A percentile compares a stretch with the other conserved stretches of the same genome.
Conservation (phyloP, 2,329 filamentous ascomycete genomes). For the Trichoderma simmonsii region DNA sequence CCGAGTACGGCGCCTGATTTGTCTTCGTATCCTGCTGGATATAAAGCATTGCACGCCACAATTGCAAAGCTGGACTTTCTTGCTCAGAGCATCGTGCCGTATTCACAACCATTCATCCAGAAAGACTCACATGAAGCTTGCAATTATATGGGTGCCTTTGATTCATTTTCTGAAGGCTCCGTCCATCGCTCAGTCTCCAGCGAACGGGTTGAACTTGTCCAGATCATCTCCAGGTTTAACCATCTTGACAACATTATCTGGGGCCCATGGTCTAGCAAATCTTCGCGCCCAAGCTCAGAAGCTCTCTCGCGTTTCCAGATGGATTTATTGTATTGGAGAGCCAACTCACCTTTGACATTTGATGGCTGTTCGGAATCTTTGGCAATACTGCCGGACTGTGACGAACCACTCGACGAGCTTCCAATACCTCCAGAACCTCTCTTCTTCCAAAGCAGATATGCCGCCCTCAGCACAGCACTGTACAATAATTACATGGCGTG, state of each 20-base stretch:
- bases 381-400: background rate
- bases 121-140: background rate
- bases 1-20: accelerated
- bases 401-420: background rate
- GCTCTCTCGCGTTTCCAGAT: background rate
- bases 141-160: background rate
- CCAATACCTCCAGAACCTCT: background rate
- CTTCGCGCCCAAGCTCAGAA: background rate
- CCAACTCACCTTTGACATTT: background rate
- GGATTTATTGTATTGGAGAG: background rate
- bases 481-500: background rate
- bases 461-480: background rate
- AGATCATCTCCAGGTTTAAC: background rate
- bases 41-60: background rate
- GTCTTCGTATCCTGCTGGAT: no score
- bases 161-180: background rate
- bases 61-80: background rate
- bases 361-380: background rate
- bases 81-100: background rate
- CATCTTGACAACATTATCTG: background rate
- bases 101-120: background rate
- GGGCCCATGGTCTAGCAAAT: background rate
- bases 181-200: background rate
- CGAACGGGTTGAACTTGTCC: background rate
- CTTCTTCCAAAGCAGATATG: background rate